Evolutionary conservation across 2,329 filamentous ascomycete genomes (phyloP).

Genomic region (Coniella vitis): DNA sequence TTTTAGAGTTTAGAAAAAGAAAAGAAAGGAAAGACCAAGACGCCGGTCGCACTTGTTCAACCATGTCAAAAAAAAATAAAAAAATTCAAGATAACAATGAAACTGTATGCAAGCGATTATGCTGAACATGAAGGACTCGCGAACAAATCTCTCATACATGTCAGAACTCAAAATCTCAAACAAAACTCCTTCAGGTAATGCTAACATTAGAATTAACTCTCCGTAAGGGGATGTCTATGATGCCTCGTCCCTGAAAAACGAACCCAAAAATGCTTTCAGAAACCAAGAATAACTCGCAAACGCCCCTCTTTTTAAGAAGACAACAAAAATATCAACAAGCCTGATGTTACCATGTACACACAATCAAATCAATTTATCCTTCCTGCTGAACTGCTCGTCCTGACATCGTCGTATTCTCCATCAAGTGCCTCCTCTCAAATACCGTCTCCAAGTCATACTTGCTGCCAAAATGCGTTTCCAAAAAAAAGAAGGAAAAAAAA

Average conservation of each 20-base stretch:
- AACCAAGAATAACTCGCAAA: slow-evolving; percentile 2
- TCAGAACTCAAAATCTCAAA: too few species aligned
- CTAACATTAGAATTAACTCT: slow-evolving; percentile 16
- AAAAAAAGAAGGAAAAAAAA: too few species aligned
- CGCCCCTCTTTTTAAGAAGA: background rate
- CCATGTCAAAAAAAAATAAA: too few species aligned
- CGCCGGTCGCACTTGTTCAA: too few species aligned
- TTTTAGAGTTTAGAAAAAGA: too few species aligned
- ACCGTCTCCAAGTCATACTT: background rate
- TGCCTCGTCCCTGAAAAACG: slow-evolving; percentile 11
- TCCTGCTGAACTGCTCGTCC: slow-evolving; percentile 1
- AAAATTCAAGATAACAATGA: too few species aligned
- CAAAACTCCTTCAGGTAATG: slow-evolving; percentile 3
- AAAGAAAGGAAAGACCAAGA: too few species aligned
- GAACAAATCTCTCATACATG: too few species aligned
- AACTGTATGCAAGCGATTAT: too few species aligned
- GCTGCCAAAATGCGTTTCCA: slow-evolving; percentile 10
- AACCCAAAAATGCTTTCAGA: background rate
- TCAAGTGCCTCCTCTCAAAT: slow-evolving; percentile 4
- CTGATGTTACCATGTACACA: slow-evolving; percentile 6
- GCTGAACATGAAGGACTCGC: too few species aligned
- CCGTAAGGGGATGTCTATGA: slow-evolving; percentile 13
- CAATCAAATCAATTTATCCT: slow-evolving; percentile 7
- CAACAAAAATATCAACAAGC: background rate
- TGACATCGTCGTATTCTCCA: slow-evolving; percentile 7